phyloP scores from a whole-genome alignment of 768 basidiomycete species.

The Cystofilobasidium ferigula region DNA sequence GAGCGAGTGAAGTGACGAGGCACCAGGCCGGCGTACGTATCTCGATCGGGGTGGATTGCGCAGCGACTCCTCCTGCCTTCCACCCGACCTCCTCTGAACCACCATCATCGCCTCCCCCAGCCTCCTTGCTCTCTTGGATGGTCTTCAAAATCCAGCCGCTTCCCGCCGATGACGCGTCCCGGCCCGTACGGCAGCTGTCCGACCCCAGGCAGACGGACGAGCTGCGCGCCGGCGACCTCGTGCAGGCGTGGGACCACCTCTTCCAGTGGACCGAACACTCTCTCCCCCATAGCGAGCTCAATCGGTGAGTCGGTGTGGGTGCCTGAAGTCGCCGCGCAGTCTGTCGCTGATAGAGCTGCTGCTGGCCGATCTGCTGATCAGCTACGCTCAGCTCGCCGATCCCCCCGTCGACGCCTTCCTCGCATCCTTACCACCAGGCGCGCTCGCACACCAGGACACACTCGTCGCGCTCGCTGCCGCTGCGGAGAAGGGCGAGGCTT shows the following conservation, averaged over 20 bases:
- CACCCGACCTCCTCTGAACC: no score
- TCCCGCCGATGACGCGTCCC: background rate
- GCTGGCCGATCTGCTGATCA: background rate
- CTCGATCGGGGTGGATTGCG: no score
- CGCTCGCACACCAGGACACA: slow-evolving; percentile 6
- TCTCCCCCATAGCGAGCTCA: slow-evolving; percentile 12
- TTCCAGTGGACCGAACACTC: slow-evolving; percentile 16
- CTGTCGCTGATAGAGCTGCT: background rate
- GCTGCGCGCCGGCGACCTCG: background rate
- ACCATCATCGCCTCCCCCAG: no score
- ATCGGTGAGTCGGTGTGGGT: background rate
- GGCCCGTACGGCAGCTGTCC: background rate
- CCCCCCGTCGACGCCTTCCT: slow-evolving; percentile 14
- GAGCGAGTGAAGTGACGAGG: no score
- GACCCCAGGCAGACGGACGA: background rate
- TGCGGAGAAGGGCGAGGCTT: background rate
- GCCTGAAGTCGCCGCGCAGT: background rate
- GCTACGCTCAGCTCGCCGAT: slow-evolving; percentile 4
- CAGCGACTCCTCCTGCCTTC: no score
- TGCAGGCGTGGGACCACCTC: slow-evolving; percentile 11
- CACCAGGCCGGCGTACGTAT: no score
- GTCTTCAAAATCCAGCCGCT: background rate
- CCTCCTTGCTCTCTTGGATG: background rate
- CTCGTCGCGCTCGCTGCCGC: background rate
- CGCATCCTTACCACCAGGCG: background rate